Conservation (phyloP, 2,329 filamentous ascomycete species). For the Monilinia vaccinii-corymbosi region DNA sequence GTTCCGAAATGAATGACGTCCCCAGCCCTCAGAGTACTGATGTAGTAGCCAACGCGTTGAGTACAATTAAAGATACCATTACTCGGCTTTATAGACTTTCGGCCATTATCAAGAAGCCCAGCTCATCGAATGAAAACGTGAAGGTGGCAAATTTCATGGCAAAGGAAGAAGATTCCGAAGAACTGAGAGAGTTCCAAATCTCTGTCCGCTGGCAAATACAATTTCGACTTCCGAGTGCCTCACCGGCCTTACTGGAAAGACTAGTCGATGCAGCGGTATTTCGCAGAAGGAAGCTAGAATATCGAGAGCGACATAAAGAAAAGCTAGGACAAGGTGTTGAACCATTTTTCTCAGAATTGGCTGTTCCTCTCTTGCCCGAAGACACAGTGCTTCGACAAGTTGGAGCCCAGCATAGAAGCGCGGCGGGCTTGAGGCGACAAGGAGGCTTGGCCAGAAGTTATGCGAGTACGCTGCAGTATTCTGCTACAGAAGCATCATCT, state of each 20-base stretch:
- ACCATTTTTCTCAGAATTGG: not conserved
- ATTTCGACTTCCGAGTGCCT: not conserved
- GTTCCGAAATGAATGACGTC: not conserved
- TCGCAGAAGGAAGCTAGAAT: not conserved
- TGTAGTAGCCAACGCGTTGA: not conserved
- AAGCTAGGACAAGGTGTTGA: not conserved
- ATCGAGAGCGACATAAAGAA: not conserved
- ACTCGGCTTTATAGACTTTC: not conserved
- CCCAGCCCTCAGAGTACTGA: not conserved
- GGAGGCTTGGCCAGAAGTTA: not conserved
- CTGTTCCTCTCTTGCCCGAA: not conserved
- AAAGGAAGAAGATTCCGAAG: not conserved
- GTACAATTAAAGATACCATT: not conserved
- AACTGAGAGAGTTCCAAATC: not conserved
- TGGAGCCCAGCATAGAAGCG: not conserved
- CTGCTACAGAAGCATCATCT: constrained; percentile 4
- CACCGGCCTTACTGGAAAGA: not conserved
- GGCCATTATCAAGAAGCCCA: not conserved
- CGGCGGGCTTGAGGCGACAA: not conserved
- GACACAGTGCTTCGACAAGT: not conserved
- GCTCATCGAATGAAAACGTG: not conserved
- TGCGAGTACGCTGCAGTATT: not conserved
- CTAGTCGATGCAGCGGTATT: not conserved
- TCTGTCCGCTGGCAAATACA: constrained; percentile 1
- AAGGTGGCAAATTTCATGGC: not conserved